Evolutionary conservation across 2,329 filamentous ascomycete species (phyloP), one percentile per base, ranked within the genome.

Genomic region (Colletotrichum cuscutae): DNA sequence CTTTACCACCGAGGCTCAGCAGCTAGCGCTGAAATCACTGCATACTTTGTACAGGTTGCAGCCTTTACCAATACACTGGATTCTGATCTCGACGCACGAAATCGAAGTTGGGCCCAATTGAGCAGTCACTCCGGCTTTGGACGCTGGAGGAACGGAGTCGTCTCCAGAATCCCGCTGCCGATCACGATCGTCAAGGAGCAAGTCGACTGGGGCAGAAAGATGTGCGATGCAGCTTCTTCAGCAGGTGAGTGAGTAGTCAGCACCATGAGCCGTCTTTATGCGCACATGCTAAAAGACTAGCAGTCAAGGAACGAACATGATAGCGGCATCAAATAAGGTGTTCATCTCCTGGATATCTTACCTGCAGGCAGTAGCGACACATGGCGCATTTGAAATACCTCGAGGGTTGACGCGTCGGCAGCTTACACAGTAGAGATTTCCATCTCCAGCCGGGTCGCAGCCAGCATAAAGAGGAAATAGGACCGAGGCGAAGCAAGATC

Each of bases 151-250:
- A 15, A 24, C 12, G n/a, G 54, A 85, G 42, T 22, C 42, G 19
- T 88, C 0, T 90, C 92, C 72, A 81, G 90, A 12, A 86, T 92
- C 63, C 89, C 89, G 5, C 90, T 89, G 28, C 89, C 90, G 0
- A 88, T 92, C 53, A 90, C 88, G 0, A 86, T 91, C 9, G 86
- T 86, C 0, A 82, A 83, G 32, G 82, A 85, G 59, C 82, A 89
- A 79, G 78, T 90, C 57, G 80, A 86, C 22, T 80, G 85, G 52
- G 90, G 89, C 0, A 76, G 92, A 70, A 76, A 70, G 2, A 87
- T 92, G 58, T 82, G 92, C 72, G 90, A 78, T 77, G 9, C 72
- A 80, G 74, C 79, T 80, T 28, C 62, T 82, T 22, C 79, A 79
- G 13, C 37, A 42, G 4, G 32, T 8, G 3, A 35, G 32, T 11